Conservation (phyloP, 2,329 filamentous ascomycete species). For the Pezicula neosporulosa region DNA sequence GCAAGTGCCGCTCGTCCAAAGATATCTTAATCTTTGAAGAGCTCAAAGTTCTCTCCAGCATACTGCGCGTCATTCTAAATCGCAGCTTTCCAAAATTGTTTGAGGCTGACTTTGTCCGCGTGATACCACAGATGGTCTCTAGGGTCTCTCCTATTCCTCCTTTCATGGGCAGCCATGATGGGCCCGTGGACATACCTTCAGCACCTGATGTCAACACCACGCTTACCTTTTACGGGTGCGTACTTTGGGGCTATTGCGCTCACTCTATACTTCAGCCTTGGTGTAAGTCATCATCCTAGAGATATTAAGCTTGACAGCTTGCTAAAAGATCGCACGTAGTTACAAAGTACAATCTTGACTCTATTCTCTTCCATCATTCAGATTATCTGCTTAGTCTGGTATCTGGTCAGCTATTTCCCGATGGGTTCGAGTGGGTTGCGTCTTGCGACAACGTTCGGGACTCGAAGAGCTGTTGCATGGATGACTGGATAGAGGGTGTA, state of each 20-base stretch:
- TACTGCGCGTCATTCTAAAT: conserved; percentile 12
- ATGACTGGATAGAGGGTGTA: conserved; percentile 68
- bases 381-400: conserved; percentile 82
- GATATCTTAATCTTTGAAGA: neutral
- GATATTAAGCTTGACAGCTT: no score
- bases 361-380: conserved; percentile 81
- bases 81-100: conserved; percentile 7
- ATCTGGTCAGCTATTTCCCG: conserved; percentile 94
- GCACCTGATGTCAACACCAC: conserved; percentile 79
- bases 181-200: conserved; percentile 78
- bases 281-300: conserved; percentile 58
- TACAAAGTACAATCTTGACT: conserved; percentile 81
- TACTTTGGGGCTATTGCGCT: conserved; percentile 92
- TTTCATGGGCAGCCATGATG: conserved; percentile 93
- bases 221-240: conserved; percentile 87
- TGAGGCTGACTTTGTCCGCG: conserved; percentile 20
- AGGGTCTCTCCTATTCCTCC: conserved; percentile 84
- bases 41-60: conserved; percentile 1
- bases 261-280: conserved; percentile 88
- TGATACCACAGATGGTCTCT: conserved; percentile 77
- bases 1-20: neutral
- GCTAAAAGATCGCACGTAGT: conserved; percentile 43
- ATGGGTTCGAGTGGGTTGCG: conserved; percentile 90
- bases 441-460: conserved; percentile 82
- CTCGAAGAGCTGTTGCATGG: conserved; percentile 81